Evolutionary conservation across 2,329 filamentous ascomycete species (phyloP).

Genomic region (Geosmithia putterillii): DNA sequence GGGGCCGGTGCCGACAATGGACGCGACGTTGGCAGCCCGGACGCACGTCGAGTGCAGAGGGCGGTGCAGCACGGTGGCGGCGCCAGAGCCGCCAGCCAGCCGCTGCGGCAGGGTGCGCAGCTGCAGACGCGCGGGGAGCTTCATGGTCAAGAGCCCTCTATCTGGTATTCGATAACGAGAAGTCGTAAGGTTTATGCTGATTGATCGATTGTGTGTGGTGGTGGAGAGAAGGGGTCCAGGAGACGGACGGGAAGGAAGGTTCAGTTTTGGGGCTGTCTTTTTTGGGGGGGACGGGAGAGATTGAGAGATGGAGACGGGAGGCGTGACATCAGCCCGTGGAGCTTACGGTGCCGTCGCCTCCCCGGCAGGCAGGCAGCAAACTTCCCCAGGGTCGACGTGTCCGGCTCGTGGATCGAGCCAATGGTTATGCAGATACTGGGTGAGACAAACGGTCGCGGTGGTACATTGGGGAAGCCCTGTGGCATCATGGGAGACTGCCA

Average conservation of each 20-base stretch:
- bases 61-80: conserved; percentile 8
- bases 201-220: background rate
- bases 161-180: background rate
- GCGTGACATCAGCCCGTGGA: background rate
- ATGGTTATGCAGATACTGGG: background rate
- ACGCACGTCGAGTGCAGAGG: conserved; percentile 18
- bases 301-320: background rate
- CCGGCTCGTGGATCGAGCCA: background rate
- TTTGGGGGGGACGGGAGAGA: background rate
- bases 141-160: conserved; percentile 19
- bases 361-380: background rate
- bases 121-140: conserved; percentile 23
- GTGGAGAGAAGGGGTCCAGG: background rate
- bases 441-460: background rate
- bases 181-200: background rate
- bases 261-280: background rate
- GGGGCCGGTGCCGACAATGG: conserved; percentile 44
- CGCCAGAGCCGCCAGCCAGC: background rate
- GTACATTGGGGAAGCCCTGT: background rate
- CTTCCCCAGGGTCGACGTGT: too few relatives aligned
- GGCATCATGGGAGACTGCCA: background rate
- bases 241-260: background rate
- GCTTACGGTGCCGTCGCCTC: background rate
- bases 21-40: conserved; percentile 32
- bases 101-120: conserved; percentile 19